These are phyloP conservation scores for Colletotrichum aenigma DNA, from an alignment of 2,329 filamentous ascomycete genomes.

Conservation along the genomic window DNA sequence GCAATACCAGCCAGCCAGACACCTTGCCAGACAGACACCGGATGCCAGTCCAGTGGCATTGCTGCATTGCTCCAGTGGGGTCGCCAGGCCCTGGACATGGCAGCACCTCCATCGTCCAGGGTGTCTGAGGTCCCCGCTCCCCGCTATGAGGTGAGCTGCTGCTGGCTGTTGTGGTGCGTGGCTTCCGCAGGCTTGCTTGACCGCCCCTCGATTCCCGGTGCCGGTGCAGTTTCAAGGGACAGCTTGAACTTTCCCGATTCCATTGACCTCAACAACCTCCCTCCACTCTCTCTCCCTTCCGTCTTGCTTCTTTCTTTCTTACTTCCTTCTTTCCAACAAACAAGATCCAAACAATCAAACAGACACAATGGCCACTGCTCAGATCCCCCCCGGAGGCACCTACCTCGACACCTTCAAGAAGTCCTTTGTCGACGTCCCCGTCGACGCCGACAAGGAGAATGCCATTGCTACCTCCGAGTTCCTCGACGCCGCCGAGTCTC, in stretches of 20 bases:
- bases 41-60: not conserved
- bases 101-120: not conserved
- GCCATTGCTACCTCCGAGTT: constrained; percentile 85
- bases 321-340: not conserved
- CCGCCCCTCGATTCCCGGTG: constrained; percentile 16
- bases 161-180: not conserved
- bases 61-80: constrained; percentile 12
- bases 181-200: constrained; percentile 8
- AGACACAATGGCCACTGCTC: constrained; percentile 55
- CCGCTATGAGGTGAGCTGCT: not conserved
- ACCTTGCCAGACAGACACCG: not conserved
- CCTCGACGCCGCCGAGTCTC: constrained; percentile 85
- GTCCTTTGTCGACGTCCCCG: constrained; percentile 83
- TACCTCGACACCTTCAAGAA: constrained; percentile 86
- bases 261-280: not conserved
- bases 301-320: not conserved
- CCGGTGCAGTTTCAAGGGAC: not conserved
- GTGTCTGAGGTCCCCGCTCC: not conserved
- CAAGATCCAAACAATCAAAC: not conserved
- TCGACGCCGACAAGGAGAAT: constrained; percentile 75
- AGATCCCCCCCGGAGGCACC: constrained; percentile 70
- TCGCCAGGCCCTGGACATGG: not conserved
- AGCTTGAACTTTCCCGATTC: not conserved
- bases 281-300: not conserved
- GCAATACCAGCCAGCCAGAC: not conserved